Evolutionary conservation across 176 grass and related monocot species (phyloP).

Genomic region (Carex myosuroides): DNA sequence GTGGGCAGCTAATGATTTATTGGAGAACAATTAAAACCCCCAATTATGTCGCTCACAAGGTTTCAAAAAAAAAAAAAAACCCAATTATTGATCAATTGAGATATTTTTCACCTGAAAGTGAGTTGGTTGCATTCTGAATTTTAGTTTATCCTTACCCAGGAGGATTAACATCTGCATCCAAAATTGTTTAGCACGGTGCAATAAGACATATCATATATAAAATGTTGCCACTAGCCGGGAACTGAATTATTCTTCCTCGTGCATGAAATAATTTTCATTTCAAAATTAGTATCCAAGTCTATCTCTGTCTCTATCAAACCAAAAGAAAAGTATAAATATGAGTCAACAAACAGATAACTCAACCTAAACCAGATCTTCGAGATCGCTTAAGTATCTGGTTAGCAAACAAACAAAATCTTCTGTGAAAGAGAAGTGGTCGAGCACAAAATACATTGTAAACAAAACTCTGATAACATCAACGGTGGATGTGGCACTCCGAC

Average conservation of each 20-base stretch:
- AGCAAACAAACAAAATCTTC: background rate
- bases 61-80: background rate
- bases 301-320: background rate
- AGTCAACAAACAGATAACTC: background rate
- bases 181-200: background rate
- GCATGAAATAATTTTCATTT: background rate
- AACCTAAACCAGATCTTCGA: background rate
- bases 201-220: background rate
- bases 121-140: background rate
- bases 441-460: background rate
- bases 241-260: background rate
- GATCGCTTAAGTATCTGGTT: background rate
- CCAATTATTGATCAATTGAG: background rate
- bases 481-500: constrained; percentile 1
- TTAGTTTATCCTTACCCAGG: background rate
- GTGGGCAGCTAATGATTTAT: background rate
- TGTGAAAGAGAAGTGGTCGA: background rate
- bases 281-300: background rate
- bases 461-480: background rate
- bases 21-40: background rate
- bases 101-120: background rate
- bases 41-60: too few relatives aligned
- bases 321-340: background rate
- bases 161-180: background rate
- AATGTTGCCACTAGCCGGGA: background rate